Base-by-base conservation (phyloP, 2,329 filamentous ascomycete genomes). In the Graphiopsis chlorocephala region DNA sequence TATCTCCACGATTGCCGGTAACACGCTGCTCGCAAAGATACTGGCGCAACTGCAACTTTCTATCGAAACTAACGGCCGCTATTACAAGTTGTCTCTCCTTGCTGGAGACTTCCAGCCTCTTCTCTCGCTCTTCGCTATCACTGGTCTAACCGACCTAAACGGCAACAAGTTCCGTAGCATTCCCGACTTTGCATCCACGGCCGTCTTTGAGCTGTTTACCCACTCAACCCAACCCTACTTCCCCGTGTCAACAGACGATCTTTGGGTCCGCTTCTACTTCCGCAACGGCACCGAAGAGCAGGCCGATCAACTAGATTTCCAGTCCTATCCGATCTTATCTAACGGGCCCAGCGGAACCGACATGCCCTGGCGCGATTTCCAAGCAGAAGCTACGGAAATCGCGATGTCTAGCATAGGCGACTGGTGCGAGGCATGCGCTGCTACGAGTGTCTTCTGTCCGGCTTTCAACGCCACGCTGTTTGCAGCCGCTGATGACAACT, bases 191-290 rank as follows among this genome's bases (percentile, higher is more conserved):
- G 84, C 81, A 4, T 79, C 81, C 7, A 81, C 81, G 3, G 76
- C 84, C 57, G 76, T 82, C 7, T 82, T 86, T 61, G 84, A 86
- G 69, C 76, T 86, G 12, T 85, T 80, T 72, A 81, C 79, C 64
- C 25, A 38, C 33, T 60, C 64, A 2, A 15, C 59, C 11, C 53
- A 64, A 25, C 35, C 59, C 8, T 64, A 64, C 45, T 83, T 82
- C 63, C 81, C 82, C 0, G 59, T 67, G 15, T 56, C 56, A 7
- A 70, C 71, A 0, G 72, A 76, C 3, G 78, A 86, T 25, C 78
- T 88, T 47, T 84, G 76, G 73, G 81, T 88, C 31, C 80, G 83
- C 23, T 86, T 88, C 72, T 77, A 81, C 64, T 82, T 85, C 74
- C 83, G 83, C 69, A 88, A 88, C 69, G 84, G 83, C 57, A 85